A percentile compares a stretch with the other conserved stretches of the same genome.
Evolutionary conservation across 176 grass and related monocot genomes (phyloP).

Genomic region (Phoenix dactylifera): DNA sequence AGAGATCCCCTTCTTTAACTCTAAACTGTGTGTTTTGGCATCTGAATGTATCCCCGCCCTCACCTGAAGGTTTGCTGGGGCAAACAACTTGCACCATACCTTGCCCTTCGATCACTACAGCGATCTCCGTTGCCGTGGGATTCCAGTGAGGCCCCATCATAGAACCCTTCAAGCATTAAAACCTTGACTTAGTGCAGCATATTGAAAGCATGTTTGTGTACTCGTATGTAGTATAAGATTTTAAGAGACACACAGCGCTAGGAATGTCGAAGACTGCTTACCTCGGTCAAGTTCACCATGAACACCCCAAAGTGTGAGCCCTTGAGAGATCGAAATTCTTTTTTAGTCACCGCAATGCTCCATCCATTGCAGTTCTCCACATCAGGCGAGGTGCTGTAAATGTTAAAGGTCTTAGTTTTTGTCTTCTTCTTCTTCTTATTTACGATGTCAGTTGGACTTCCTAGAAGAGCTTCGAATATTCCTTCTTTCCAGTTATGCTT

Average conservation of each 20-base stretch:
- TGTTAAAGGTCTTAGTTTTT: constrained; percentile 62
- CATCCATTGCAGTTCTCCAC: constrained; percentile 85
- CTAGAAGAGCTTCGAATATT: constrained; percentile 34
- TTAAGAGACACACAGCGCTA: too few relatives aligned
- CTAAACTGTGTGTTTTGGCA: constrained; percentile 43
- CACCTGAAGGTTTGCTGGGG: constrained; percentile 26
- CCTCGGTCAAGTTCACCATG: constrained; percentile 83
- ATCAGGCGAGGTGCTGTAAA: constrained; percentile 55
- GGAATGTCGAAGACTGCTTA: not conserved
- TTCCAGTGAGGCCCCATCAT: constrained; percentile 99
- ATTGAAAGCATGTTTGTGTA: too few relatives aligned
- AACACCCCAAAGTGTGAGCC: constrained; percentile 51
- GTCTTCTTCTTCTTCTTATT: constrained; percentile 72
- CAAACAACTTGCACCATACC: constrained; percentile 73
- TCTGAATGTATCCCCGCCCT: not conserved
- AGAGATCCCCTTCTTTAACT: constrained; percentile 70
- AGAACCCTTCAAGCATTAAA: constrained; percentile 33
- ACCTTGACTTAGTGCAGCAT: too few relatives aligned
- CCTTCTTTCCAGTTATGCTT: constrained; percentile 40
- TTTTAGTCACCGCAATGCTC: constrained; percentile 60
- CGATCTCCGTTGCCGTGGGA: constrained; percentile 72
- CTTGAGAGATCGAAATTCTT: constrained; percentile 39
- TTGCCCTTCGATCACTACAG: constrained; percentile 41
- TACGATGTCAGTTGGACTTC: constrained; percentile 17
- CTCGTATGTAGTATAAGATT: too few relatives aligned